Evolutionary conservation across 768 basidiomycete species (phyloP).

Genomic region (Hypholoma sublateritium): DNA sequence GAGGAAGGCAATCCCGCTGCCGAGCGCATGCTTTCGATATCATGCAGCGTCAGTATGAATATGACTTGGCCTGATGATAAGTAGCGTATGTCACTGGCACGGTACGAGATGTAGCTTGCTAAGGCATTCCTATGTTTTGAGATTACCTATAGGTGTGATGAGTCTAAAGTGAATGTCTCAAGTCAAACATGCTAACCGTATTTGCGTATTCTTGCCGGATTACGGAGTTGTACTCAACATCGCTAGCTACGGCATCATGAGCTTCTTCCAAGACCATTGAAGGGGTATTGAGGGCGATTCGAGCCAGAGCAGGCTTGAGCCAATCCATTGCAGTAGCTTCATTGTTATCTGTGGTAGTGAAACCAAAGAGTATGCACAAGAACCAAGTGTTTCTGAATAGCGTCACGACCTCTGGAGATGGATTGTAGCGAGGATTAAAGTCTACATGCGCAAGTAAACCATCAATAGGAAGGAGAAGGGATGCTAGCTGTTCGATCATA

Average conservation of each 20-base stretch:
- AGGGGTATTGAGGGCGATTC: constrained; percentile 87
- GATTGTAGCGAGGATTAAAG: constrained; percentile 57
- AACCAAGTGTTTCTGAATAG: constrained; percentile 96
- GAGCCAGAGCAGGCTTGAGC: constrained; percentile 71
- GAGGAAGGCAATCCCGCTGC: constrained; percentile 78
- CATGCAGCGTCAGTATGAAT: constrained; percentile 82
- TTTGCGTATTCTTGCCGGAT: constrained; percentile 83
- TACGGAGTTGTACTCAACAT: constrained; percentile 90
- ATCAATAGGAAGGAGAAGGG: constrained; percentile 88
- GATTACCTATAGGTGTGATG: constrained; percentile 53
- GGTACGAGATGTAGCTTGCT: constrained; percentile 62
- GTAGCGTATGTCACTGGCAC: constrained; percentile 66
- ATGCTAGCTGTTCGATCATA: constrained; percentile 85
- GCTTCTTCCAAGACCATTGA: constrained; percentile 79
- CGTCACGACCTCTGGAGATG: constrained; percentile 60
- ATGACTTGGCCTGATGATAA: constrained; percentile 83
- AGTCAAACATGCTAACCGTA: constrained; percentile 46
- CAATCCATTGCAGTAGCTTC: constrained; percentile 73
- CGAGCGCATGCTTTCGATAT: constrained; percentile 86
- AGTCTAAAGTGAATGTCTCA: constrained; percentile 4
- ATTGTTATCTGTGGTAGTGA: constrained; percentile 56
- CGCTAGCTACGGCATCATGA: constrained; percentile 80
- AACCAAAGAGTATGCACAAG: constrained; percentile 82
- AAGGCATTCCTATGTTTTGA: constrained; percentile 65
- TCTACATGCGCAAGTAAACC: constrained; percentile 74